Evolutionary conservation across 768 basidiomycete genomes (phyloP).

Genomic region (Termitomyces sp.): DNA sequence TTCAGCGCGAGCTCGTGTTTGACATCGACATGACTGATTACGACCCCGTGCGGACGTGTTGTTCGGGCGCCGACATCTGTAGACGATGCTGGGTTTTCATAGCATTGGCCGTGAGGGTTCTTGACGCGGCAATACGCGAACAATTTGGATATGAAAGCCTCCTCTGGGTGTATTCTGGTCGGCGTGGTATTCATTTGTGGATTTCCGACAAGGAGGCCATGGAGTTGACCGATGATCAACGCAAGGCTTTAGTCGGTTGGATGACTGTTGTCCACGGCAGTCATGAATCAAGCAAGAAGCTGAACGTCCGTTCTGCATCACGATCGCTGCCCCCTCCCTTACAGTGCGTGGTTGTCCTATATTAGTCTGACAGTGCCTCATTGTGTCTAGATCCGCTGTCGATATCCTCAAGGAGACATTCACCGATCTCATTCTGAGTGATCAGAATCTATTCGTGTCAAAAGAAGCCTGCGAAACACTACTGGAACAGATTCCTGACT

Average conservation of each 20-base stretch:
- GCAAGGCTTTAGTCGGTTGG: constrained; percentile 82
- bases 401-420: constrained; percentile 54
- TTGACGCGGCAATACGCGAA: constrained; percentile 73
- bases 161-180: constrained; percentile 97
- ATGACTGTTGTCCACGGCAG: constrained; percentile 80
- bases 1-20: constrained; percentile 90
- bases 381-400: constrained; percentile 33
- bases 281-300: constrained; percentile 75
- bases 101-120: constrained; percentile 81
- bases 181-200: constrained; percentile 98
- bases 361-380: background rate
- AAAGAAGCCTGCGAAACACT: constrained; percentile 72
- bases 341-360: constrained; percentile 38
- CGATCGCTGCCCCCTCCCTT: constrained; percentile 68
- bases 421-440: constrained; percentile 57
- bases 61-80: constrained; percentile 88
- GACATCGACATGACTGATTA: constrained; percentile 99
- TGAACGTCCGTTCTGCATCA: constrained; percentile 55
- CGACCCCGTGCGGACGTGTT: constrained; percentile 92
- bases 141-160: constrained; percentile 90
- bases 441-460: constrained; percentile 79
- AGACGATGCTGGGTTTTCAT: constrained; percentile 94
- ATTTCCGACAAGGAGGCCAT: constrained; percentile 87
- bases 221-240: constrained; percentile 86
- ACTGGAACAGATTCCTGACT: constrained; percentile 69